Base-by-base conservation (phyloP, 257 asterid genomes). In the Avicennia marina region DNA sequence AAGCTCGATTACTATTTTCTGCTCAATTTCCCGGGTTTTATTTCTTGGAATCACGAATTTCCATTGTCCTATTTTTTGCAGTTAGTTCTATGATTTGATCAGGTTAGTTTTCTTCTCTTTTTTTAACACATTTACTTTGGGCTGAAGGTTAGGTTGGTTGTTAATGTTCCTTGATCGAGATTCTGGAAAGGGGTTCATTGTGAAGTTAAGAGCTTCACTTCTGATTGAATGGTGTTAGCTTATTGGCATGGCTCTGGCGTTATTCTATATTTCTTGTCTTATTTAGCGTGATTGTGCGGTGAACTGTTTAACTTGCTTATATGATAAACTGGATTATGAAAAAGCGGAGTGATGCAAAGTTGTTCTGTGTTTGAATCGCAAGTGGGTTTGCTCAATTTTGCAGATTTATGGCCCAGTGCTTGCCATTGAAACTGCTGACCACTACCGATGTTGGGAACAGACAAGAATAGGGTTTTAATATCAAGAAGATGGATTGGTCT, bases 71-170 rank as follows among this genome's bases (percentile, higher is more conserved):
- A 22, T 16, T 44, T 38, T 19, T 66, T 33, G 13, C n/a, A 41
- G 56, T 33, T 18, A 6, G 7, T 54, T 46, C 65, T 66, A 64
- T 32, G 56, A 69, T 33, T 58, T 42, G 55, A 44, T 67, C 66
- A 39, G 84, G 80, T 72, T 45, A 64, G 66, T 11, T 53, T 64
- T 40, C 25, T 27, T 34, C 39, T 17, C n/a, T n/a, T n/a, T n/a
- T n/a, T n/a, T n/a, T n/a, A n/a, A n/a, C n/a, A n/a, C n/a, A n/a
- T n/a, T n/a, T n/a, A n/a, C n/a, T n/a, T 29, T 64, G 9, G 25
- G 32, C 44, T 68, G 38, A 42, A 7, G 52, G 38, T 54, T 36
- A 61, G n/a, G n/a, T 31, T 60, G 72, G 53, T 32, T 63, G 6
- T 63, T 58, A 16, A 3, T 34, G 7, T 49, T 47, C 26, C 36